Evolutionary conservation across 768 basidiomycete species (phyloP).

Genomic region (Boletellus ananas): DNA sequence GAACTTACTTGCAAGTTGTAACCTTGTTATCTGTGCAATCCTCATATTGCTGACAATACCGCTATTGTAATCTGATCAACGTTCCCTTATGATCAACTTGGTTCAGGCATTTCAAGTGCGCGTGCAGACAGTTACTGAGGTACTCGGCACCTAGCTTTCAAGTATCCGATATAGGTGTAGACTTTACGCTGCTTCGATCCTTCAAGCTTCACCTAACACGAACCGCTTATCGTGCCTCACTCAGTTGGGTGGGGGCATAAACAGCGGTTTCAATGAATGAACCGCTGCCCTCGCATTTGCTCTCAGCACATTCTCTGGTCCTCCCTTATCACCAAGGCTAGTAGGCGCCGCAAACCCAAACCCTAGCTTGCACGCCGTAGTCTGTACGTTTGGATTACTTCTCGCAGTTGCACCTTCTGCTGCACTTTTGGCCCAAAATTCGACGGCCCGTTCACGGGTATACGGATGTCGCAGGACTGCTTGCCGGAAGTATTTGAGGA

Average conservation of each 20-base stretch:
- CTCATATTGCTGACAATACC: no score
- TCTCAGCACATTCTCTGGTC: constrained; percentile 24
- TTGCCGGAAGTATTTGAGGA: constrained; percentile 54
- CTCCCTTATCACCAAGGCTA: constrained; percentile 4
- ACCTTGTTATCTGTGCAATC: no score
- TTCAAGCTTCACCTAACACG: no score
- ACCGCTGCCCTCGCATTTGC: constrained; percentile 24
- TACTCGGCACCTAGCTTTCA: no score
- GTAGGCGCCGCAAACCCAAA: constrained; percentile 32
- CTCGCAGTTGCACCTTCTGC: constrained; percentile 49
- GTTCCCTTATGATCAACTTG: no score
- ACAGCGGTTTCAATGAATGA: constrained; percentile 24
- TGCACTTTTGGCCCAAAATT: constrained; percentile 59
- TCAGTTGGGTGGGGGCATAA: constrained; percentile 20
- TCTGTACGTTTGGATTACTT: constrained; percentile 45
- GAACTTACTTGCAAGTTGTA: no score
- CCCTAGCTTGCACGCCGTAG: constrained; percentile 44
- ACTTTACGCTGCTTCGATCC: no score
- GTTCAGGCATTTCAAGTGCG: no score
- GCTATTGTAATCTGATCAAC: no score
- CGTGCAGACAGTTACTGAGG: no score
- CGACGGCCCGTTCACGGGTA: constrained; percentile 42
- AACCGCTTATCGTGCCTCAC: not conserved
- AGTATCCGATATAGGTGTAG: no score
- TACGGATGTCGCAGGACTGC: constrained; percentile 52